Conservation (phyloP, 805 yeast species). For the Pichia ethanolica region DNA sequence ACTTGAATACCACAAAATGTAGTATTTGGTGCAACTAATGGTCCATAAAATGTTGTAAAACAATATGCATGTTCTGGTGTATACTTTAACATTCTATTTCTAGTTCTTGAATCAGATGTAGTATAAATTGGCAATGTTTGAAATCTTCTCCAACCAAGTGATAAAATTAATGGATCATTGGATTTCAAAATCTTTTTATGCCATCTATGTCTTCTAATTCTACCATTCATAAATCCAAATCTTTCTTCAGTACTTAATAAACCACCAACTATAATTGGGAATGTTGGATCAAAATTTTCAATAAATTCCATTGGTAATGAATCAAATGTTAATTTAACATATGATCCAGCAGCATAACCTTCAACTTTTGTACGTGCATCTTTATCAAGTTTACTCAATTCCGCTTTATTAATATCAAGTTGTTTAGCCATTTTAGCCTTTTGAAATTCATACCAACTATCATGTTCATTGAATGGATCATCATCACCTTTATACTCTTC, state of each 20-base stretch:
- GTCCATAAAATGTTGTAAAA: slow-evolving; percentile 93
- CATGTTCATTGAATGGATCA: slow-evolving; percentile 59
- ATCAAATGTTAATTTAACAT: slow-evolving; percentile 82
- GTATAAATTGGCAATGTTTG: slow-evolving; percentile 95
- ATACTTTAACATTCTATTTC: slow-evolving; percentile 95
- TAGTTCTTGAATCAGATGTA: slow-evolving; percentile 93
- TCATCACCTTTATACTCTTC: slow-evolving; percentile 75
- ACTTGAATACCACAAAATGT: slow-evolving; percentile 93
- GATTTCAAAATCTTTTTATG: slow-evolving; percentile 92
- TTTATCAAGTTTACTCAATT: slow-evolving; percentile 62
- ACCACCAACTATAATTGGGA: slow-evolving; percentile 87
- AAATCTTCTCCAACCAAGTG: slow-evolving; percentile 97
- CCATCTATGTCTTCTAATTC: slow-evolving; percentile 98
- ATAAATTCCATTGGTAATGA: slow-evolving; percentile 83
- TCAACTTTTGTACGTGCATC: slow-evolving; percentile 77
- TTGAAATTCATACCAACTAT: slow-evolving; percentile 96
- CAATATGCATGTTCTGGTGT: slow-evolving; percentile 98
- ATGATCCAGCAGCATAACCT: slow-evolving; percentile 90
- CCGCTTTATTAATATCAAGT: slow-evolving; percentile 83
- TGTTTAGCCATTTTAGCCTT: slow-evolving; percentile 97
- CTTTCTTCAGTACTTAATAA: slow-evolving; percentile 82
- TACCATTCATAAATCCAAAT: slow-evolving; percentile 86
- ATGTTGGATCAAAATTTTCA: slow-evolving; percentile 76
- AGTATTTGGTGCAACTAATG: slow-evolving; percentile 93
- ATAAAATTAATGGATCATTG: slow-evolving; percentile 88